Evolutionary conservation across 352 stramenopile species (phyloP).

Genomic region (Lagenidium giganteum): DNA sequence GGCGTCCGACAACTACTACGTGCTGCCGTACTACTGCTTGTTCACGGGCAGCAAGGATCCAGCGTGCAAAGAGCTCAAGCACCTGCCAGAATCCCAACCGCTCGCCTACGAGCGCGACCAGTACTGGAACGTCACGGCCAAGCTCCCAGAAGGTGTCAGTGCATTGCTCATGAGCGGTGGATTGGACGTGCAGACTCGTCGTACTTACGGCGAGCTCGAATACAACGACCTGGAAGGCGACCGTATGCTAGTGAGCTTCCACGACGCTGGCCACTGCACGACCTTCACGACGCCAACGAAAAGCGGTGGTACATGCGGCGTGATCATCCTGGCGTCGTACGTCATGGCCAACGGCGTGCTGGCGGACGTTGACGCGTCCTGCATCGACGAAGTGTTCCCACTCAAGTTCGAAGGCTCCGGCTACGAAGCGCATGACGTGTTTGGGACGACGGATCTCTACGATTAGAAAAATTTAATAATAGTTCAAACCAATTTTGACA

Average conservation of each 20-base stretch:
- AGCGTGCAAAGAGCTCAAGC: constrained; percentile 7
- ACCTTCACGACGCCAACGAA: constrained; percentile 66
- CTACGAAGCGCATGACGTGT: constrained; percentile 26
- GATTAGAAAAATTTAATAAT: constrained; percentile 18
- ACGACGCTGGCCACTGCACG: constrained; percentile 68
- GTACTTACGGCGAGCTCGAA: constrained; percentile 23
- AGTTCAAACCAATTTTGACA: too few relatives aligned
- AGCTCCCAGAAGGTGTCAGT: constrained; percentile 11
- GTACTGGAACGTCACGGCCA: constrained; percentile 22
- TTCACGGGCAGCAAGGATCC: constrained; percentile 47
- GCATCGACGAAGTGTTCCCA: constrained; percentile 46
- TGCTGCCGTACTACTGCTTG: constrained; percentile 70
- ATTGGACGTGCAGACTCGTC: constrained; percentile 8
- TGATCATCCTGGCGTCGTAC: constrained; percentile 64
- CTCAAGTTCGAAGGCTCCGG: constrained; percentile 35
- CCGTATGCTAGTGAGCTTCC: constrained; percentile 64
- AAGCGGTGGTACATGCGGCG: constrained; percentile 48
- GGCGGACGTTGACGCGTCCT: constrained; percentile 58
- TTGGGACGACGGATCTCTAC: constrained; percentile 37
- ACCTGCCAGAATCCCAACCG: background rate
- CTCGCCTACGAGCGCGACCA: constrained; percentile 20
- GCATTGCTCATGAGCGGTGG: constrained; percentile 16
- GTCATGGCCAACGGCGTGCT: constrained; percentile 51
- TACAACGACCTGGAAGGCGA: constrained; percentile 41
- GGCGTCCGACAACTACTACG: constrained; percentile 64